Conservation (phyloP, 2,329 filamentous ascomycete genomes). For the Blastomyces parvus region DNA sequence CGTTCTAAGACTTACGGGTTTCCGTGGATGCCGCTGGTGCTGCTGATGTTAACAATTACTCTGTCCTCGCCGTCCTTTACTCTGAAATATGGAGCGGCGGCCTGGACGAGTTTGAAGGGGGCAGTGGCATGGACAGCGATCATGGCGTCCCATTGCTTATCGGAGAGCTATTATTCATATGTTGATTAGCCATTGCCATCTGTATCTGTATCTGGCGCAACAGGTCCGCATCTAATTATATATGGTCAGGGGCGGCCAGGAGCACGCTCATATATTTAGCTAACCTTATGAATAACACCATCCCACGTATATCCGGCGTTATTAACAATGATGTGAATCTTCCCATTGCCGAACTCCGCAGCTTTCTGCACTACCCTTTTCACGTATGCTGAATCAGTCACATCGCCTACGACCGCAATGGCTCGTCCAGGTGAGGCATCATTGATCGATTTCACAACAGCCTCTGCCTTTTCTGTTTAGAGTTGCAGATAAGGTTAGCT, state of each 20-base stretch:
- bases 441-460: slow-evolving; percentile 63
- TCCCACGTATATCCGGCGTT: slow-evolving; percentile 93
- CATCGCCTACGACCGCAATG: slow-evolving; percentile 65
- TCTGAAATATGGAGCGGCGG: slow-evolving; percentile 76
- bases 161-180: slow-evolving; percentile 24
- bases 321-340: slow-evolving; percentile 86
- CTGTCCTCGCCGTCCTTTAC: slow-evolving; percentile 72
- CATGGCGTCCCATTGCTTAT: slow-evolving; percentile 88
- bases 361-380: slow-evolving; percentile 61
- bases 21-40: slow-evolving; percentile 71
- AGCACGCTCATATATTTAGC: slow-evolving; percentile 7
- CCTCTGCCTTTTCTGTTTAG: slow-evolving; percentile 55
- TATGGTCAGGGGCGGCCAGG: too few species aligned
- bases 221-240: neutral
- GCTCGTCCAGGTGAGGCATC: slow-evolving; percentile 52
- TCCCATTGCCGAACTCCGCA: slow-evolving; percentile 71
- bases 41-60: slow-evolving; percentile 74
- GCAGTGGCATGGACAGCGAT: slow-evolving; percentile 73
- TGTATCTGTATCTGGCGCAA: neutral
- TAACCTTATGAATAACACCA: slow-evolving; percentile 73
- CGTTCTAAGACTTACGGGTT: slow-evolving; percentile 48
- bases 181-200: neutral
- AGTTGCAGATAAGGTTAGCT: slow-evolving; percentile 11
- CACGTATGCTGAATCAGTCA: slow-evolving; percentile 63
- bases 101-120: slow-evolving; percentile 73